Evolutionary conservation across 352 stramenopile genomes (phyloP), one percentile per base, ranked within the genome.

Genomic region (Blastocystis sp.): DNA sequence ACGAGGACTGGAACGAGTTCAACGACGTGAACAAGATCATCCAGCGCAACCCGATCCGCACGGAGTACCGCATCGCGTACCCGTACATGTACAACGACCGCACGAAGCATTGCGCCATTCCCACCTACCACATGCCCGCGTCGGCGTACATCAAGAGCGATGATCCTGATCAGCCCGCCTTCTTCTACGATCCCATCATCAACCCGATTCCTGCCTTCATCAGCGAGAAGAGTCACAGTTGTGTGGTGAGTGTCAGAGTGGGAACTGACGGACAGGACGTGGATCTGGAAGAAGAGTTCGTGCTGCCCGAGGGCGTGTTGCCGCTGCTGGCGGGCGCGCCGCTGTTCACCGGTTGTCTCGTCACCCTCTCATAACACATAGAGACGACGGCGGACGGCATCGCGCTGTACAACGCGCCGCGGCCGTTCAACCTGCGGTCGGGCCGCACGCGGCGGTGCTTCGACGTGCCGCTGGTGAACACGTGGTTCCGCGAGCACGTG

Each of bases 11-110:
- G 97, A 99, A 99, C 92, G 97, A 99, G 90, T 99, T 99, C 91
- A 99, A 99, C 89, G 97, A 99, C 91, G 98, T 99, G 90, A 98
- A 98, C 91, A 99, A 99, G 91, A 98, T 99, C 90, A 98, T 99
- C 90, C 98, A 99, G 89, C 95, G 97, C 4, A 93, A 98, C 90
- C 95, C 97, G 88, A 99, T 99, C 89, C 93, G 96, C 34, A 98
- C 95, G 2, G 97, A 99, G 91, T 99, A 99, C 92, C 95, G 96
- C 80, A 97, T 99, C 89, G 96, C 96, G 10, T 99, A 99, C 90
- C 96, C 96, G 19, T 98, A 98, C 90, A 91, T 99, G 61, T 99
- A 99, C 93, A 99, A 99, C 90, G 98, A 94, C 76, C 92, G 97
- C 60, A 96, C 97, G 56, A 92, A 96, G 1, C 95, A 96, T 45